Base-by-base conservation (phyloP, 2,329 filamentous ascomycete genomes). In the Emericellopsis atlantica region DNA sequence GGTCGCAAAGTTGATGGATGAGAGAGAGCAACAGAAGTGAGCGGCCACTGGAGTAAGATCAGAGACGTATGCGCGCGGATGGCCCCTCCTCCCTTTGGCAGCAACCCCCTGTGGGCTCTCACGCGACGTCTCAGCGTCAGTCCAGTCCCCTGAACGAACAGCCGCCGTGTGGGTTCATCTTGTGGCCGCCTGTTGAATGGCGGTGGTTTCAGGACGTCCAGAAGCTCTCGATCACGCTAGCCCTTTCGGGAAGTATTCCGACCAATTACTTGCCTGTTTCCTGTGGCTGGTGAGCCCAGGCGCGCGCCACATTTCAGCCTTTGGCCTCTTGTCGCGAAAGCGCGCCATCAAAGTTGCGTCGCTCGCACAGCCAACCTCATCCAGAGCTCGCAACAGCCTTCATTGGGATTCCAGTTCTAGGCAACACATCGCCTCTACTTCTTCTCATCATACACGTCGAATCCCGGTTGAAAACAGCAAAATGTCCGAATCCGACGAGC, bases 401-500 rank as follows among this genome's bases (percentile, higher is more conserved):
- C 26, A 29, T 9, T 29, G 9, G 9, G 6, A 29, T 12, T 12
- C 6, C 12, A 29, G 3, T 29, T 12, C 26, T 29, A 29, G 8
- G 8, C 12, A 9, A 9, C 26, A 7, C 26, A 12, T 29, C 6
- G 26, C 26, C 26, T 9, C 26, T 9, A 9, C 48, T 49, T n/a
- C 15, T 12, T 14, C 21, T 38, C 16, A 23, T 24, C 35, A 11
- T 23, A 5, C 12, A 3, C 9, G 12, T 29, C 26, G 6, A 12
- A 4, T 29, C 23, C 35, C 21, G 14, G 2, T 22, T 8, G 12
- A 12, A 9, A 8, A 2, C 23, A 18, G 7, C 14, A 22, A 18
- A 37, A 76, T 76, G 72, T 76, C 72, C 15, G 72, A 76, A 49
- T 72, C 70, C 1, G 73, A 76, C 46, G 72, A 74, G 41, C 59